Percentiles rank a stretch among this genome's conserved stretches.
Evolutionary conservation across 2,329 filamentous ascomycete species (phyloP).

Genomic region (Penicillium sp.): DNA sequence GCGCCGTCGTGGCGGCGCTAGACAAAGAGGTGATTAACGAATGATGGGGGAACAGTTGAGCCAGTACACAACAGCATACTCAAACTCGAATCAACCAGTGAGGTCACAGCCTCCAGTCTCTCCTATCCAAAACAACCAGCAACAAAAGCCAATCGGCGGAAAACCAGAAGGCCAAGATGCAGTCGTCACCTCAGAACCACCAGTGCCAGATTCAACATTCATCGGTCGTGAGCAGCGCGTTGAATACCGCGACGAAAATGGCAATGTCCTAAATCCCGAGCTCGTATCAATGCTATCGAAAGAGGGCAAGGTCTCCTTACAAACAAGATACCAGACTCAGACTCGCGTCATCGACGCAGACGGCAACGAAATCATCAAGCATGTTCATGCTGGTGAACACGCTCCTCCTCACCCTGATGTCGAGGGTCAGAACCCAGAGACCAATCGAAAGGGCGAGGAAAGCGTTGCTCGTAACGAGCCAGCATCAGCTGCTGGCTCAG

Average conservation of each 20-base stretch:
- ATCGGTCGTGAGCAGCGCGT: conserved; percentile 70
- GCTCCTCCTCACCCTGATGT: conserved; percentile 55
- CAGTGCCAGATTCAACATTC: conserved; percentile 25
- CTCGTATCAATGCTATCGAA: conserved; percentile 68
- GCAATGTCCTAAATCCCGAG: conserved; percentile 79
- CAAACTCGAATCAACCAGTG: conserved; percentile 20
- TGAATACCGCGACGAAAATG: conserved; percentile 92
- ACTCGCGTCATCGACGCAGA: conserved; percentile 75
- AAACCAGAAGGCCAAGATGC: conserved; percentile 23
- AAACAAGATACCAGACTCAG: conserved; percentile 93
- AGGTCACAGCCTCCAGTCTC: conserved; percentile 18
- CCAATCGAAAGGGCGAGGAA: conserved; percentile 37
- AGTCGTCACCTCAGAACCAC: conserved; percentile 31
- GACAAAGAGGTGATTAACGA: conserved; percentile 17
- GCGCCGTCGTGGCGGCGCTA: conserved; percentile 27
- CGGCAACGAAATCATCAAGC: conserved; percentile 67
- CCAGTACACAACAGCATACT: conserved; percentile 35
- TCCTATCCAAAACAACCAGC: conserved; percentile 15
- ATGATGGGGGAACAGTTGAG: conserved; percentile 28
- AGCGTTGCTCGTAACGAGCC: conserved; percentile 32
- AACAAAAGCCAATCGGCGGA: conserved; percentile 15
- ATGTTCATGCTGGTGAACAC: conserved; percentile 26
- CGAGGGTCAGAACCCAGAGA: conserved; percentile 57
- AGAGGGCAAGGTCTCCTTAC: conserved; percentile 89
- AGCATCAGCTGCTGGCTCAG: conserved; percentile 37